Percentiles rank a stretch among this genome's conserved stretches.
These are phyloP conservation scores for Anthostomella pinea DNA, from an alignment of 2,329 filamentous ascomycete genomes.

Conservation along the genomic window DNA sequence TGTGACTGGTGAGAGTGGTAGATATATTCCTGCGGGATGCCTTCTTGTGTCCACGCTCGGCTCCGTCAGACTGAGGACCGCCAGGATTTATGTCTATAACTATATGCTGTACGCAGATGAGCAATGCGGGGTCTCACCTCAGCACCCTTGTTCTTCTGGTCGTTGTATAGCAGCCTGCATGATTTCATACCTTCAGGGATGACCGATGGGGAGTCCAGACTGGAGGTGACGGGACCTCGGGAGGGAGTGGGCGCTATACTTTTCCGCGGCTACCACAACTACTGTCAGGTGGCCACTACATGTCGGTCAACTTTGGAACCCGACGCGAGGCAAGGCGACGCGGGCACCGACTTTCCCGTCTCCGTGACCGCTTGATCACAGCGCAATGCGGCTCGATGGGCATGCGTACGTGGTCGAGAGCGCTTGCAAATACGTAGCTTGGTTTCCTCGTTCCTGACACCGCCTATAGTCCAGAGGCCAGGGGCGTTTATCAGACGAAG, in stretches of 20 bases:
- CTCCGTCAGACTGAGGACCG: conserved; percentile 9
- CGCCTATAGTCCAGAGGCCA: background rate
- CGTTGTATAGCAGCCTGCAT: too few relatives aligned
- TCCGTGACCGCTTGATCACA: conserved; percentile 2
- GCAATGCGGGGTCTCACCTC: conserved; percentile 22
- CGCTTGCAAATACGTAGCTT: background rate
- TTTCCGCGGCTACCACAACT: background rate
- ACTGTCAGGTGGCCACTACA: too few relatives aligned
- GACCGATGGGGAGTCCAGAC: conserved; percentile 13
- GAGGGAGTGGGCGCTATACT: conserved; percentile 12
- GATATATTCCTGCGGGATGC: conserved; percentile 6
- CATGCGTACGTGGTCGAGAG: conserved; percentile 1
- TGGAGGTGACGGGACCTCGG: conserved; percentile 2
- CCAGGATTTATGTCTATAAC: conserved; percentile 24
- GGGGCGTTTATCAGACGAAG: background rate
- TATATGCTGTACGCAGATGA: conserved; percentile 15
- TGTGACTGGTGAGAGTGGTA: conserved; percentile 4
- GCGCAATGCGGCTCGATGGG: too few relatives aligned
- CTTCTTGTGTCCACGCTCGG: background rate
- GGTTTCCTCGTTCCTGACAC: background rate
- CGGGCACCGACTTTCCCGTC: conserved; percentile 6
- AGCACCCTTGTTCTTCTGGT: conserved; percentile 5
- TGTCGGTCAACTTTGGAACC: too few relatives aligned
- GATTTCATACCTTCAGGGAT: too few relatives aligned
- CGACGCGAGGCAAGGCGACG: conserved; percentile 2